These are phyloP conservation scores for Lasiosphaeris hirsuta DNA, from an alignment of 495 filamentous ascomycete genomes.

Conservation along the genomic window DNA sequence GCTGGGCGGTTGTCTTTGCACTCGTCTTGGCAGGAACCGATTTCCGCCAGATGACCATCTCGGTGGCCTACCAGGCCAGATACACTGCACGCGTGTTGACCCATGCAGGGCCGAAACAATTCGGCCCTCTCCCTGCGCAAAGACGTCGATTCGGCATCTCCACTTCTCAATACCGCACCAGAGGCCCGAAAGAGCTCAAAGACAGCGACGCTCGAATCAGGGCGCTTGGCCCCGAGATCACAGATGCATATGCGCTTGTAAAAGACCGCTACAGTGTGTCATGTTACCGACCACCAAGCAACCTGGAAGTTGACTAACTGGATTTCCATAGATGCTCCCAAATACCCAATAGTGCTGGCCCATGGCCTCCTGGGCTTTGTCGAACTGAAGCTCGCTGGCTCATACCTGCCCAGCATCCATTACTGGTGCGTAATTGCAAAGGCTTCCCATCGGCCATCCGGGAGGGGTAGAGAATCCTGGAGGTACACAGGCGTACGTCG, in stretches of 20 bases:
- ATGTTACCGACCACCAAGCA: background rate
- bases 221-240: conserved; percentile 6
- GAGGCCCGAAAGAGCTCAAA: background rate
- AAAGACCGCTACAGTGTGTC: conserved; percentile 8
- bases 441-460: too few species aligned
- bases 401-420: conserved; percentile 68
- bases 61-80: conserved; percentile 1
- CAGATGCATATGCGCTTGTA: conserved; percentile 6
- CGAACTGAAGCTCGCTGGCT: conserved; percentile 69
- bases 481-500: background rate
- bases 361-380: conserved; percentile 93
- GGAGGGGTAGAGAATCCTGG: too few species aligned
- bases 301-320: background rate
- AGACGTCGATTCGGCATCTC: background rate
- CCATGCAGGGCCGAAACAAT: background rate
- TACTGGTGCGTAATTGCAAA: conserved; percentile 55
- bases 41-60: background rate
- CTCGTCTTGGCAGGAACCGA: background rate
- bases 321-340: conserved; percentile 49
- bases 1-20: background rate
- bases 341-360: conserved; percentile 75
- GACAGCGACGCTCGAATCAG: background rate
- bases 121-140: background rate
- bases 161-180: background rate
- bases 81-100: background rate